These are phyloP conservation scores for Coemansia sp. DNA, from an alignment of 192 early-diverging fungal genomes.

Conservation along the genomic window DNA sequence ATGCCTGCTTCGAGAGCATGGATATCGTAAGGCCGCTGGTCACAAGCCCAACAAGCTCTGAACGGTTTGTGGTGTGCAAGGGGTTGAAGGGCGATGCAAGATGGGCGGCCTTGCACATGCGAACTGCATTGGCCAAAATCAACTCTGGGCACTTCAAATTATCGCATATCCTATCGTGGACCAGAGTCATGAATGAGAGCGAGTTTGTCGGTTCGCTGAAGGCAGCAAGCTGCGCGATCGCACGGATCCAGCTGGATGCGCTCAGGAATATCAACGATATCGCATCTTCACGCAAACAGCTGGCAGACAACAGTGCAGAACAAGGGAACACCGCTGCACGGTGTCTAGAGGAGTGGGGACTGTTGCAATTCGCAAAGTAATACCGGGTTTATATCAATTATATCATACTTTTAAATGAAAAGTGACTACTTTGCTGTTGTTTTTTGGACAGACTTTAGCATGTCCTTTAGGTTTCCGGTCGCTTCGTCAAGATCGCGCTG, in stretches of 20 bases:
- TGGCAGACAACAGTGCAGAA: neutral
- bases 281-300: neutral
- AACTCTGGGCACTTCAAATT: conserved; percentile 19
- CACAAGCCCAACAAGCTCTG: conserved; percentile 20
- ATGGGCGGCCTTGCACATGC: conserved; percentile 25
- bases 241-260: conserved; percentile 11
- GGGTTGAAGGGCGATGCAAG: conserved; percentile 9
- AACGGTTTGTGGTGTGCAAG: conserved; percentile 39
- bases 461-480: conserved; percentile 34
- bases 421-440: neutral
- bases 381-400: neutral
- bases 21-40: conserved; percentile 31
- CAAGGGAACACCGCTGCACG: neutral
- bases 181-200: conserved; percentile 20
- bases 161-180: conserved; percentile 46
- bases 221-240: conserved; percentile 15
- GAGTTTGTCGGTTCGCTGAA: conserved; percentile 28
- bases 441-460: conserved; percentile 25
- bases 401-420: neutral
- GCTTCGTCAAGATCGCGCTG: conserved; percentile 43
- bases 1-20: conserved; percentile 35
- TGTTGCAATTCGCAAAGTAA: neutral
- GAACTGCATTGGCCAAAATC: conserved; percentile 28
- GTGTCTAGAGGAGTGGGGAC: neutral
- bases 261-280: conserved; percentile 3